Evolutionary conservation across 2,329 filamentous ascomycete genomes (phyloP), one percentile per base, ranked within the genome.

Genomic region (Didymella exigua): DNA sequence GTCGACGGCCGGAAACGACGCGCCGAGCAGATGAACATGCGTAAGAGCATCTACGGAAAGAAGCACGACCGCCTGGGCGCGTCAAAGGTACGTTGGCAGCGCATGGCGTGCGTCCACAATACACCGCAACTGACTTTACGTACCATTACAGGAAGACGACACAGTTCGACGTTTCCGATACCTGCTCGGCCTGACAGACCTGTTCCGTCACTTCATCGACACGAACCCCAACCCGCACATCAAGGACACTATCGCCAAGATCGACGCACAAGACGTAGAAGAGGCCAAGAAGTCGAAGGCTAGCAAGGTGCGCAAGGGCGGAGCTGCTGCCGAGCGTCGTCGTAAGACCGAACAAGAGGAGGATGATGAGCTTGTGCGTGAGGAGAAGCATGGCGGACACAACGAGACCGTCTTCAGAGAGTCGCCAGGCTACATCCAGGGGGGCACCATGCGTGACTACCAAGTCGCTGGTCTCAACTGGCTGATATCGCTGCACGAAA

Each of bases 171-270:
- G 95, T 73, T 99, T 99, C 75, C 88, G 92, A 61, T 99, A 99
- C 74, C 84, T 99, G 1, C 84, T 99, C 13, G 96, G 96, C 23
- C 82, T 99, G 47, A 99, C 95, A 14, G 95, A 99, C 70, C 82
- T 99, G 18, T 99, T 99, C 80, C 91, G 96, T 62, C 95, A 99
- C 78, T 99, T 99, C 76, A 99, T 99, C 78, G 93, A 98, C 72
- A 91, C 92, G 8, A 99, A 97, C 71, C 93, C 93, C 5, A 93
- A 99, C 71, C 93, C 95, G 14, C 91, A 90, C 67, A 95, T 98
- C 69, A 90, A 93, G 67, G 90, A 96, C 54, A 91, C 97, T 66
- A 95, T 98, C 84, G 84, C 85, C 45, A 91, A 97, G 76, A 97
- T 98, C 69, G 95, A 99, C 76, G 88, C 91, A 41, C 93, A 96